A percentile compares a stretch with the other conserved stretches of the same genome.
Conservation (phyloP, 192 early-diverging fungal genomes). For the Coemansia sp. region DNA sequence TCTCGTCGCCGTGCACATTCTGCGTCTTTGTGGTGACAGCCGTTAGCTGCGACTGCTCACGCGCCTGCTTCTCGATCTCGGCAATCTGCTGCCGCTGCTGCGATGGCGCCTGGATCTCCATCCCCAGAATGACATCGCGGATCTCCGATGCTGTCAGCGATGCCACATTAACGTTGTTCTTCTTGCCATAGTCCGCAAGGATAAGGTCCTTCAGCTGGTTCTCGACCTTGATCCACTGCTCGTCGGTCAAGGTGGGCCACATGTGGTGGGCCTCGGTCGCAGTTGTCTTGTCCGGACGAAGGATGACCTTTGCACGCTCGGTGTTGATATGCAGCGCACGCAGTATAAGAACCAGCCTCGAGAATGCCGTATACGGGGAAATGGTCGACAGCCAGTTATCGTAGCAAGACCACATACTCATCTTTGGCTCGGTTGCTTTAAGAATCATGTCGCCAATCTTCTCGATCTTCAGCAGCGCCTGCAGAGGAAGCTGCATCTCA, state of each 20-base stretch:
- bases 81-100: conserved; percentile 95
- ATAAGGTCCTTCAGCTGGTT: conserved; percentile 94
- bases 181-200: conserved; percentile 97
- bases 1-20: conserved; percentile 97
- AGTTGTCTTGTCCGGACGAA: conserved; percentile 91
- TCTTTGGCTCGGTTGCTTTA: conserved; percentile 97
- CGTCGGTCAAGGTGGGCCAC: conserved; percentile 95
- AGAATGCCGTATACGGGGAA: conserved; percentile 97
- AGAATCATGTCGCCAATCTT: conserved; percentile 99
- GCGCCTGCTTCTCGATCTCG: conserved; percentile 95
- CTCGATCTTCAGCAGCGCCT: conserved; percentile 95
- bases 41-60: conserved; percentile 89
- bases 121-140: conserved; percentile 97
- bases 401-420: conserved; percentile 86
- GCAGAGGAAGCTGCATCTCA: conserved; percentile 97
- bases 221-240: conserved; percentile 98
- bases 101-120: conserved; percentile 98
- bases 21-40: conserved; percentile 95
- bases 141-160: conserved; percentile 96
- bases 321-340: conserved; percentile 97
- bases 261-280: conserved; percentile 96
- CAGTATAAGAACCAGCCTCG: conserved; percentile 92
- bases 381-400: conserved; percentile 97
- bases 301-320: conserved; percentile 94
- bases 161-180: conserved; percentile 98